Conservation (phyloP, 1,139 yeast species). For the Kazachstania sp. region DNA sequence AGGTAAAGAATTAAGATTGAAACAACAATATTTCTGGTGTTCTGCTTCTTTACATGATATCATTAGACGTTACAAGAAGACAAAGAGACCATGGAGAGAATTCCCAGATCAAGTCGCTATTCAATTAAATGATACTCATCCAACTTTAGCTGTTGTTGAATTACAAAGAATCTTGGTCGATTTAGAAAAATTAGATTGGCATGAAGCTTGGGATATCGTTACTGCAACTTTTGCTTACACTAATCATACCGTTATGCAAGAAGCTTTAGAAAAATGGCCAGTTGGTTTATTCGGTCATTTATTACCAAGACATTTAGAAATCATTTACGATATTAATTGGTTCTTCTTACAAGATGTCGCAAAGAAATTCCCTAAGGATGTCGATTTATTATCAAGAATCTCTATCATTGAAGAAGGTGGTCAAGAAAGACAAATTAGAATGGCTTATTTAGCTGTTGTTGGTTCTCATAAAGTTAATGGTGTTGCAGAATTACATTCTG, state of each 20-base stretch:
- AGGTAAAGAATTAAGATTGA: conserved; percentile 87
- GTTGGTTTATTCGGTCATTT: conserved; percentile 66
- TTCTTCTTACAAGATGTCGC: conserved; percentile 72
- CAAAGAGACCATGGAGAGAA: conserved; percentile 69
- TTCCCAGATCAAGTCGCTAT: conserved; percentile 84
- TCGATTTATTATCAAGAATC: conserved; percentile 58
- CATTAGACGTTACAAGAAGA: conserved; percentile 79
- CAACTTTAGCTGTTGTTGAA: conserved; percentile 86
- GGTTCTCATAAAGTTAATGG: conserved; percentile 94
- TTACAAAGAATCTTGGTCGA: conserved; percentile 81
- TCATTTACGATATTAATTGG: conserved; percentile 79
- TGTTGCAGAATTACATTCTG: conserved; percentile 92
- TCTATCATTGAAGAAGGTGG: conserved; percentile 75
- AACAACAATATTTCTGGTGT: conserved; percentile 97
- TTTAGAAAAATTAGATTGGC: conserved; percentile 73
- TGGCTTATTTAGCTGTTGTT: conserved; percentile 86
- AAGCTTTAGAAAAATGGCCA: conserved; percentile 95
- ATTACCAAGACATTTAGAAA: conserved; percentile 87
- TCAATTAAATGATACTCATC: conserved; percentile 93
- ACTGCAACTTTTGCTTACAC: conserved; percentile 81
- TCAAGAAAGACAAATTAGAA: conserved; percentile 70
- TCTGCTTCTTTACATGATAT: conserved; percentile 90
- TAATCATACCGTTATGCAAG: conserved; percentile 90
- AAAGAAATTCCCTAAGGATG: conserved; percentile 60
- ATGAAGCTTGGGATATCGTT: conserved; percentile 78